Percentiles rank a stretch among this genome's conserved stretches.
These are phyloP conservation scores for Eurotiales sp. DNA, from an alignment of 2,329 filamentous ascomycete genomes.

Conservation along the genomic window DNA sequence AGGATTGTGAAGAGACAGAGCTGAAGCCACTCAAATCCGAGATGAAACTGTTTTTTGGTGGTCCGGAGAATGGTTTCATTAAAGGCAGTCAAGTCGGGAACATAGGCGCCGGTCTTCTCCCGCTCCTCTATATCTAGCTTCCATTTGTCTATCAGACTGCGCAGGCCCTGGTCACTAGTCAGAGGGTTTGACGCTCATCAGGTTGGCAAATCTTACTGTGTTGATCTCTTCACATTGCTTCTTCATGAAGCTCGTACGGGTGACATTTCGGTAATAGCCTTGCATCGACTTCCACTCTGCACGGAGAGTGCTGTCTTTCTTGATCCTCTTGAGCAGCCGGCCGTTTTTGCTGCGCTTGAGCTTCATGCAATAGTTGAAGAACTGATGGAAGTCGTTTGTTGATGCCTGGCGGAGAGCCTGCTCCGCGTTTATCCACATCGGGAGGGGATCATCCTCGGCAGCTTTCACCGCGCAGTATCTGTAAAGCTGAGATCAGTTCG, in stretches of 20 bases:
- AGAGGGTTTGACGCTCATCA: slow-evolving; percentile 18
- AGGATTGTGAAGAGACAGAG: slow-evolving; percentile 19
- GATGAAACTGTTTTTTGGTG: slow-evolving; percentile 18
- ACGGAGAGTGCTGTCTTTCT: slow-evolving; percentile 10
- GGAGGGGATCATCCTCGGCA: too few relatives aligned
- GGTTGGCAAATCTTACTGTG: slow-evolving; percentile 15
- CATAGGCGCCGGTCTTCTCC: slow-evolving; percentile 19
- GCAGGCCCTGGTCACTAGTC: slow-evolving; percentile 19
- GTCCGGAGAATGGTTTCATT: slow-evolving; percentile 17
- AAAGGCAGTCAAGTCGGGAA: slow-evolving; percentile 19
- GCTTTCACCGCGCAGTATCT: too few relatives aligned
- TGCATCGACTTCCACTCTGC: slow-evolving; percentile 14
- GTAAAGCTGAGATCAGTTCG: too few relatives aligned
- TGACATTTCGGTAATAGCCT: slow-evolving; percentile 14
- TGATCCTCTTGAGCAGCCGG: slow-evolving; percentile 15
- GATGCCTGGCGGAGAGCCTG: too few relatives aligned
- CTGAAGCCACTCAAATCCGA: slow-evolving; percentile 18
- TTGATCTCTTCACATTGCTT: slow-evolving; percentile 16
- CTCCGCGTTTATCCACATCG: too few relatives aligned
- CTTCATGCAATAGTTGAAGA: slow-evolving; percentile 14
- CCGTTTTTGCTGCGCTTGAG: slow-evolving; percentile 20
- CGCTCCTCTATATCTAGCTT: slow-evolving; percentile 16
- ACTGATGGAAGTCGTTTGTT: too few relatives aligned
- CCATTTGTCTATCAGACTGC: slow-evolving; percentile 19
- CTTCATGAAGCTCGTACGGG: not conserved